These are phyloP conservation scores for Plasmodium yoelii DNA, from an alignment of 169 alveolate species.

Conservation along the genomic window DNA sequence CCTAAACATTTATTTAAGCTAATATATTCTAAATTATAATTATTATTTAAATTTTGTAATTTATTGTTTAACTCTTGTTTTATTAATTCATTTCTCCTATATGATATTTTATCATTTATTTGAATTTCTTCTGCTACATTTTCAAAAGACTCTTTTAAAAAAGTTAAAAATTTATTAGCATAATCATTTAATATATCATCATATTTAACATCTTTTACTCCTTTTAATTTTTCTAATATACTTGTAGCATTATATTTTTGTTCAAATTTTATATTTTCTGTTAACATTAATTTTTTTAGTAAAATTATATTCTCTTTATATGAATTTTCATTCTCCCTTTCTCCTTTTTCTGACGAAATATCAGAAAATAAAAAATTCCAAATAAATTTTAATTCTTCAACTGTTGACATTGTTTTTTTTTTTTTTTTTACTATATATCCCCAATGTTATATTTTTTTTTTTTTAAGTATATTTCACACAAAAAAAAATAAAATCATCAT, in stretches of 20 bases:
- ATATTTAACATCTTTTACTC: slow-evolving; percentile 48
- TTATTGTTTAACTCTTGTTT: slow-evolving; percentile 70
- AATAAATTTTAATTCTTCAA: slow-evolving; percentile 68
- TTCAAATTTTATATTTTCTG: slow-evolving; percentile 69
- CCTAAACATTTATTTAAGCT: slow-evolving; percentile 68
- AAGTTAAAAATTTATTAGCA: slow-evolving; percentile 62
- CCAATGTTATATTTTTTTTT: not conserved
- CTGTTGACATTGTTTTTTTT: slow-evolving; percentile 45
- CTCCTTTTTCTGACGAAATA: slow-evolving; percentile 38
- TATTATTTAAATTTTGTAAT: slow-evolving; percentile 51
- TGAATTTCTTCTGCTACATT: slow-evolving; percentile 73
- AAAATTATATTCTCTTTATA: slow-evolving; percentile 66
- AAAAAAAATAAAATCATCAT: not conserved
- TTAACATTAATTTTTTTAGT: slow-evolving; percentile 63
- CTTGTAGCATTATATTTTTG: slow-evolving; percentile 66
- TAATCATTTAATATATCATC: slow-evolving; percentile 66
- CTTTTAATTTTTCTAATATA: slow-evolving; percentile 68
- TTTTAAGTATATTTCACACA: not conserved
- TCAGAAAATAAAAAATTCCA: slow-evolving; percentile 71
- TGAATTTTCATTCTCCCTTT: slow-evolving; percentile 24
- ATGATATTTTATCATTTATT: slow-evolving; percentile 67
- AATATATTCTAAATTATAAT: slow-evolving; percentile 70
- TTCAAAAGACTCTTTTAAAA: slow-evolving; percentile 71
- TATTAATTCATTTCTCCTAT: slow-evolving; percentile 72
- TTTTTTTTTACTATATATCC: not conserved